These are phyloP conservation scores for Penicillium sp. DNA, from an alignment of 2,329 filamentous ascomycete species.

Conservation along the genomic window DNA sequence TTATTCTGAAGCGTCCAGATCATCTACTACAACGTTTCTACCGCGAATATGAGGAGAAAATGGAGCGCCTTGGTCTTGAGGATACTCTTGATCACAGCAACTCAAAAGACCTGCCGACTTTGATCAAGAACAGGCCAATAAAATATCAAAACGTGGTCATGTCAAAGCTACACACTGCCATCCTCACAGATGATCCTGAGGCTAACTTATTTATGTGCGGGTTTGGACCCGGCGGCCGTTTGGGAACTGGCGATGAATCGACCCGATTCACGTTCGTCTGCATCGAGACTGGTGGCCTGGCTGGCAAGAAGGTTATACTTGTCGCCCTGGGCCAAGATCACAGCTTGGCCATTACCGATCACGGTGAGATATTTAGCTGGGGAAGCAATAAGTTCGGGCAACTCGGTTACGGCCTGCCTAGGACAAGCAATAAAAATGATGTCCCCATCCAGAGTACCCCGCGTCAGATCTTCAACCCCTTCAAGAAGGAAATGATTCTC, in stretches of 20 bases:
- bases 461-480: constrained; percentile 82
- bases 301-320: constrained; percentile 70
- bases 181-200: constrained; percentile 81
- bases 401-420: constrained; percentile 77
- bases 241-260: constrained; percentile 85
- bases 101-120: constrained; percentile 63
- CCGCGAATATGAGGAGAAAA: constrained; percentile 57
- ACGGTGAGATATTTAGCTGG: constrained; percentile 93
- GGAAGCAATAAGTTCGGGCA: constrained; percentile 83
- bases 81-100: constrained; percentile 31
- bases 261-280: constrained; percentile 84
- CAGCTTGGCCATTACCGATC: constrained; percentile 76
- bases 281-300: constrained; percentile 70
- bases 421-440: constrained; percentile 64
- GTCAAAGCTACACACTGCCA: constrained; percentile 87
- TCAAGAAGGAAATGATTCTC: constrained; percentile 80
- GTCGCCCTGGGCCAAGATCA: constrained; percentile 90
- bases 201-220: constrained; percentile 92
- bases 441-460: constrained; percentile 78
- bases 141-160: constrained; percentile 78
- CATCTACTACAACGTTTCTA: constrained; percentile 73
- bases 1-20: constrained; percentile 72
- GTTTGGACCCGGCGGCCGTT: constrained; percentile 81
- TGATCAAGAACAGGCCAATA: constrained; percentile 70
- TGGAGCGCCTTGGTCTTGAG: constrained; percentile 28